These are phyloP conservation scores for Venturiaceae sp. DNA, from an alignment of 2,329 filamentous ascomycete genomes.

Conservation along the genomic window DNA sequence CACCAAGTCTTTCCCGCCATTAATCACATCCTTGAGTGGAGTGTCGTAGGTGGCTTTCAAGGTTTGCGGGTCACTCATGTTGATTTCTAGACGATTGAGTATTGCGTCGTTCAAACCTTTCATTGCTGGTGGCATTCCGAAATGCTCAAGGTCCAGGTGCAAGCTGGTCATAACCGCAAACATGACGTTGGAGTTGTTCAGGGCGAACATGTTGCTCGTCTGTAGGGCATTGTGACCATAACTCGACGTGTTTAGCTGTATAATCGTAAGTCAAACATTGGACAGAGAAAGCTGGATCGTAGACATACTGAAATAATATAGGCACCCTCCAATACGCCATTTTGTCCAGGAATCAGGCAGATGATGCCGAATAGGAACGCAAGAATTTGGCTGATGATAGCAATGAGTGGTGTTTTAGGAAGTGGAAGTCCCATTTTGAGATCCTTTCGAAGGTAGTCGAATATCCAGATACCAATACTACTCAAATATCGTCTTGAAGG, in stretches of 20 bases:
- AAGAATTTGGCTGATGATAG: background rate
- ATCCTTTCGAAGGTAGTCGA: background rate
- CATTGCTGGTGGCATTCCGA: background rate
- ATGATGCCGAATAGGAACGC: background rate
- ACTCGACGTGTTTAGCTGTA: background rate
- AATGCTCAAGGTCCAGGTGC: background rate
- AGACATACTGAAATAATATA: background rate
- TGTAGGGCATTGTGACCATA: background rate
- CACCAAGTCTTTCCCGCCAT: background rate
- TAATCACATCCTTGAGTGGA: background rate
- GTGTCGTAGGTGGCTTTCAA: background rate
- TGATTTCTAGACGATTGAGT: background rate
- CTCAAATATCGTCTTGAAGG: background rate
- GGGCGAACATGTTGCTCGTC: background rate
- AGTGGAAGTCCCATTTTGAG: background rate
- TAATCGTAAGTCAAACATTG: background rate
- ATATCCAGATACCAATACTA: background rate
- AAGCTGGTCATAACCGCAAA: background rate
- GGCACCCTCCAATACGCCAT: constrained; percentile 1
- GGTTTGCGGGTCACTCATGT: background rate
- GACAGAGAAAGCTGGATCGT: background rate
- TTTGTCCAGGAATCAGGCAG: background rate
- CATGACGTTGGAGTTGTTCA: constrained; percentile 2
- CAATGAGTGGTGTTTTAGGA: constrained; percentile 1
- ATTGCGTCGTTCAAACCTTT: background rate